phyloP scores from a whole-genome alignment of 495 filamentous ascomycete species.

The Trichoderma virens region DNA sequence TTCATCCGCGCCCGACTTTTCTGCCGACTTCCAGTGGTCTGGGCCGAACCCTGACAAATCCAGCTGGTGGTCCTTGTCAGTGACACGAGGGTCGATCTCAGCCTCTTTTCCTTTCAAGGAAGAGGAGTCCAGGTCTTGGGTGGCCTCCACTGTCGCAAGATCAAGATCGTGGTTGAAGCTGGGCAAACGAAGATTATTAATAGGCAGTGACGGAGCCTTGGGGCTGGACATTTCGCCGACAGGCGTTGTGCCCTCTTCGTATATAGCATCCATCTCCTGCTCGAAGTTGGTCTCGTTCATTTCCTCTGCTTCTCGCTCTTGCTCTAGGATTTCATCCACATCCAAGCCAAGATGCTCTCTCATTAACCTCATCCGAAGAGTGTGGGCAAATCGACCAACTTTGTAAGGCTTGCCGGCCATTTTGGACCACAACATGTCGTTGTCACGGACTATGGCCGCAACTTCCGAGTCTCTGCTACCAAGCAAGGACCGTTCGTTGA shows the following conservation, averaged over 20 bases:
- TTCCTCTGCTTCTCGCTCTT: constrained; percentile 54
- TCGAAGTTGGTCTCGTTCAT: constrained; percentile 42
- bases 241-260: constrained; percentile 29
- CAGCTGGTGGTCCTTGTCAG: constrained; percentile 54
- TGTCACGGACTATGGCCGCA: constrained; percentile 86
- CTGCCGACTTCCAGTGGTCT: constrained; percentile 58
- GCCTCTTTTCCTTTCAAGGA: constrained; percentile 28
- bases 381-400: constrained; percentile 88
- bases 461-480: constrained; percentile 88
- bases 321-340: constrained; percentile 82
- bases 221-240: constrained; percentile 14
- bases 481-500: constrained; percentile 96
- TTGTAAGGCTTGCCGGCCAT: constrained; percentile 86
- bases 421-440: constrained; percentile 83
- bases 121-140: constrained; percentile 27
- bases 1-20: constrained; percentile 44
- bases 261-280: constrained; percentile 47
- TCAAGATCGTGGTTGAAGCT: constrained; percentile 85
- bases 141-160: constrained; percentile 56
- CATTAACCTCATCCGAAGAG: constrained; percentile 89
- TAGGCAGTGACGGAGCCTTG: constrained; percentile 13
- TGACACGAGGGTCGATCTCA: constrained; percentile 56
- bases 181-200: constrained; percentile 26
- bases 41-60: constrained; percentile 71
- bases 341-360: constrained; percentile 94